Conservation (phyloP, 83 land plant species). For the Picea abies region DNA sequence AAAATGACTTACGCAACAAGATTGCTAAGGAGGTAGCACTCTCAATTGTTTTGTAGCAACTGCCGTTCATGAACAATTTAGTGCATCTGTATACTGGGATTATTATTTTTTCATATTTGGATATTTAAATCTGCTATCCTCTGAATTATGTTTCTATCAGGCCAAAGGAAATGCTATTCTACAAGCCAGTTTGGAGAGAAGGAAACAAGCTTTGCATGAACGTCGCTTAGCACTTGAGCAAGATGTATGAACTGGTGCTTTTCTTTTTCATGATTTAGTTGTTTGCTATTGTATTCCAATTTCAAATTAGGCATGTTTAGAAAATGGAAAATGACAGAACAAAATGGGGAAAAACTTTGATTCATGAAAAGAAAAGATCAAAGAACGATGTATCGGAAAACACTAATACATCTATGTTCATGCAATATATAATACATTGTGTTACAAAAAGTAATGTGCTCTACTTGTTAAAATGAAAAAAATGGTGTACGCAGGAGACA, state of each 20-base stretch:
- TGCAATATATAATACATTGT: too few relatives aligned
- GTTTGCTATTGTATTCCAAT: not conserved
- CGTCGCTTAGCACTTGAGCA: conserved; percentile 98
- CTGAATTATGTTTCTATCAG: conserved; percentile 34
- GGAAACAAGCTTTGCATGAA: conserved; percentile 99
- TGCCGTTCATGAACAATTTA: not conserved
- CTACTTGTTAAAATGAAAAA: too few relatives aligned
- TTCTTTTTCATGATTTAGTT: not conserved
- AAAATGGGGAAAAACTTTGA: too few relatives aligned
- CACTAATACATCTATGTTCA: too few relatives aligned
- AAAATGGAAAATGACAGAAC: too few relatives aligned
- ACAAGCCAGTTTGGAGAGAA: conserved; percentile 97
- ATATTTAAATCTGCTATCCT: not conserved
- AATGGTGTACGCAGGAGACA: too few relatives aligned
- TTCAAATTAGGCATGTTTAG: too few relatives aligned
- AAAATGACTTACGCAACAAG: conserved; percentile 84
- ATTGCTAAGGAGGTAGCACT: conserved; percentile 91
- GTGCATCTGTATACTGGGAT: not conserved
- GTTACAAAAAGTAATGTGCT: too few relatives aligned
- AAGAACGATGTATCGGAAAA: too few relatives aligned
- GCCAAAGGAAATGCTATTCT: conserved; percentile 96
- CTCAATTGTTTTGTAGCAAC: not conserved
- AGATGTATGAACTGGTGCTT: conserved; percentile 63
- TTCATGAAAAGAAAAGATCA: too few relatives aligned
- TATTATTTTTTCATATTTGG: not conserved